Conservation (phyloP, 345 rosid genomes). For the Eucalyptus marginata region DNA sequence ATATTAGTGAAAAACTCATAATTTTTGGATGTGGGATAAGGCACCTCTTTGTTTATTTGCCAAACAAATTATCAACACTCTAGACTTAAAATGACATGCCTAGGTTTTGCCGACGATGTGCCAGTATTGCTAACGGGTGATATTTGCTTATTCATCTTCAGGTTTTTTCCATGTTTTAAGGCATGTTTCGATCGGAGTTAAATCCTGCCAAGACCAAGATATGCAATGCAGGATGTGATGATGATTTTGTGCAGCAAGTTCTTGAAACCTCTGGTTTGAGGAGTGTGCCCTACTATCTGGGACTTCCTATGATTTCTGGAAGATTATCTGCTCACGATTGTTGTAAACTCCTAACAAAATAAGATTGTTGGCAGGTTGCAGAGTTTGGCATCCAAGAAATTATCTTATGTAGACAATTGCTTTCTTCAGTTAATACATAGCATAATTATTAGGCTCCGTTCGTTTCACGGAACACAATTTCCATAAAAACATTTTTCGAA, state of each 20-base stretch:
- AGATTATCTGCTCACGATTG: not conserved
- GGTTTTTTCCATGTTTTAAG: not conserved
- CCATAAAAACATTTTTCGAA: rapidly evolving
- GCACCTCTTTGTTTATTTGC: no score
- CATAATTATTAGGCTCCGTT: not conserved
- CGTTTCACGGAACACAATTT: rapidly evolving
- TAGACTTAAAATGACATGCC: not conserved
- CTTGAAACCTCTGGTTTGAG: not conserved
- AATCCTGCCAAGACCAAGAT: not conserved
- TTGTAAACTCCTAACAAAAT: not conserved
- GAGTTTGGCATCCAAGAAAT: not conserved
- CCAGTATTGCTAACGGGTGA: not conserved
- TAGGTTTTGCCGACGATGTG: not conserved
- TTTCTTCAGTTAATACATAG: not conserved
- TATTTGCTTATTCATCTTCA: not conserved
- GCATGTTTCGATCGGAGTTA: not conserved
- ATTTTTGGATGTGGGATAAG: no score
- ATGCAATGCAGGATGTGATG: not conserved
- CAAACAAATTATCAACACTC: not conserved
- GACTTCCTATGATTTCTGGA: not conserved
- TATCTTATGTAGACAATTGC: not conserved
- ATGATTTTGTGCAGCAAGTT: not conserved
- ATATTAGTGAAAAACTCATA: no score
- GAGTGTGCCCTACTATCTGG: not conserved
- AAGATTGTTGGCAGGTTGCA: not conserved